A percentile compares a stretch with the other conserved stretches of the same genome.
phyloP scores from a whole-genome alignment of 1,284 basidiomycete genomes.

The Butyriboletus appendiculatus region DNA sequence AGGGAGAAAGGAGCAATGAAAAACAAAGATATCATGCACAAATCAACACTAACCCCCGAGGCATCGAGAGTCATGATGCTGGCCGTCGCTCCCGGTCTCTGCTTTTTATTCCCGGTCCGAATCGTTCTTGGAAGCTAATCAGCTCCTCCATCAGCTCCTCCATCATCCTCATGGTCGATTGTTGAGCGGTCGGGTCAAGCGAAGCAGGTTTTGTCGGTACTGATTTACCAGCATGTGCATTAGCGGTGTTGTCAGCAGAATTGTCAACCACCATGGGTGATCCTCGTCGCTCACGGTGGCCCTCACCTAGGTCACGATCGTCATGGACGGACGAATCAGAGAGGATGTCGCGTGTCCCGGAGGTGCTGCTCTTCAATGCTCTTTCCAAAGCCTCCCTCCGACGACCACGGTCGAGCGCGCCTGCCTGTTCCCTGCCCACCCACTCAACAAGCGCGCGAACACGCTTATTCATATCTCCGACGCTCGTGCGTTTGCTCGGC shows the following conservation, averaged over 20 bases:
- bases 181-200: slow-evolving; percentile 13
- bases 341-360: slow-evolving; percentile 8
- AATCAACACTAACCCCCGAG: slow-evolving; percentile 9
- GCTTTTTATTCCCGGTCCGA: slow-evolving; percentile 61
- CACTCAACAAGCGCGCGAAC: slow-evolving; percentile 91
- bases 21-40: slow-evolving; percentile 15
- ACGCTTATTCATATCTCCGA: slow-evolving; percentile 96
- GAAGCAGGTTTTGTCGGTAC: slow-evolving; percentile 4
- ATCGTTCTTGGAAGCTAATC: slow-evolving; percentile 84
- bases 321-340: slow-evolving; percentile 10
- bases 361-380: slow-evolving; percentile 43
- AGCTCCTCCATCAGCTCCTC: slow-evolving; percentile 87
- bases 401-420: slow-evolving; percentile 70
- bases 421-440: slow-evolving; percentile 83
- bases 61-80: slow-evolving; percentile 35
- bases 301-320: slow-evolving; percentile 19
- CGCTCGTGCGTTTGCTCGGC: slow-evolving; percentile 92
- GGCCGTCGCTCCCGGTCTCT: slow-evolving; percentile 56
- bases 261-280: slow-evolving; percentile 32
- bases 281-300: slow-evolving; percentile 12
- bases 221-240: slow-evolving; percentile 8
- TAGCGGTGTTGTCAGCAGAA: background rate
- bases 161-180: slow-evolving; percentile 75
- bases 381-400: slow-evolving; percentile 67
- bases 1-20: background rate